Conservation (phyloP, 2,329 filamentous ascomycete species). For the Mycosphaerella arachidis region DNA sequence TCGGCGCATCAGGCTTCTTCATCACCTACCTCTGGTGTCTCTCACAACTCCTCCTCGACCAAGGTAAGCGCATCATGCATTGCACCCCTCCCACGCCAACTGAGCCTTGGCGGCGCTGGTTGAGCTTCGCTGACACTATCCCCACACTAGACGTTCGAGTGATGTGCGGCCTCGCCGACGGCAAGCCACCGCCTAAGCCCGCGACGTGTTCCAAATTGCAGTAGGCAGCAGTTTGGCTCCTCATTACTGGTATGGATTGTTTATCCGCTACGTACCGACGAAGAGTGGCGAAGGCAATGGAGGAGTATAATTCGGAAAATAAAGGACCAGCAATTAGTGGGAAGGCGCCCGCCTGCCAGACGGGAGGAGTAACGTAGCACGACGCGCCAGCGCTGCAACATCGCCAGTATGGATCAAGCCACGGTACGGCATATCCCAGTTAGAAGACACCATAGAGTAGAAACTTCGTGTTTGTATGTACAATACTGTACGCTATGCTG, state of each 20-base stretch:
- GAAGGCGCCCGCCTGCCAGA: no score
- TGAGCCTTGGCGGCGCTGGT: constrained; percentile 43
- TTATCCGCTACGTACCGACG: no score
- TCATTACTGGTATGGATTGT: no score
- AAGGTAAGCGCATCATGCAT: not conserved
- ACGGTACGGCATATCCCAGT: not conserved
- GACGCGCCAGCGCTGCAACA: no score
- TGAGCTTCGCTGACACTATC: constrained; percentile 11
- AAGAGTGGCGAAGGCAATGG: no score
- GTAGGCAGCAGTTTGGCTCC: no score
- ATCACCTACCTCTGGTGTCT: constrained; percentile 91
- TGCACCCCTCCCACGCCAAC: not conserved
- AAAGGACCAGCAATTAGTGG: no score
- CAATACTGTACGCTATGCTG: constrained; percentile 16
- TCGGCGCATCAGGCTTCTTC: constrained; percentile 80
- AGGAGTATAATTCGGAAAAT: no score
- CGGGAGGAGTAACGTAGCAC: no score
- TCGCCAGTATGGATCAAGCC: no score
- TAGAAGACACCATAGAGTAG: not conserved
- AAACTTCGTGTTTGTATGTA: not conserved
- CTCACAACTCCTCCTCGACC: constrained; percentile 58
- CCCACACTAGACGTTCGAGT: not conserved
- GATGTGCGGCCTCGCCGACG: not conserved
- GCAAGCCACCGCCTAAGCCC: not conserved
- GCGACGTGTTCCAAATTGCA: no score